A percentile compares a stretch with the other conserved stretches of the same genome.
Conservation (phyloP, 1,284 basidiomycete species). For the Rhizopogon hawkerae region DNA sequence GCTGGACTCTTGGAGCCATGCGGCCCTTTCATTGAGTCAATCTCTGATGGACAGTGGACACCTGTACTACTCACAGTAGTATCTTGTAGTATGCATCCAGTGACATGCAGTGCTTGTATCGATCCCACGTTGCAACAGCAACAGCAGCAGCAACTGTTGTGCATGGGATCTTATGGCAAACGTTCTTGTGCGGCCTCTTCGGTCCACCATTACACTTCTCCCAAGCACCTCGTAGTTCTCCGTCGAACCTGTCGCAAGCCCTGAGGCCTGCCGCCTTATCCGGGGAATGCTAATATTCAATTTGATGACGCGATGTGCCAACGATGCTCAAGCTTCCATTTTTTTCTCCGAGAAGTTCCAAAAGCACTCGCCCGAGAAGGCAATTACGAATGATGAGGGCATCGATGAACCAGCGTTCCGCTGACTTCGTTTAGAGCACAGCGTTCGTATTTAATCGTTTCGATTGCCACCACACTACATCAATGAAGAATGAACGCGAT, state of each 20-base stretch:
- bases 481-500: slow-evolving; percentile 15
- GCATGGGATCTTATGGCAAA: background rate
- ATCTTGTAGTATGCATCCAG: no score
- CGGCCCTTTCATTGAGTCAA: no score
- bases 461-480: slow-evolving; percentile 12
- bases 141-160: no score
- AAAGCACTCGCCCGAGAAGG: slow-evolving; percentile 8
- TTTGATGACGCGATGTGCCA: slow-evolving; percentile 12
- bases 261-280: slow-evolving; percentile 16
- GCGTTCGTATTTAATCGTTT: slow-evolving; percentile 14
- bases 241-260: slow-evolving; percentile 21
- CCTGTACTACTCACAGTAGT: no score
- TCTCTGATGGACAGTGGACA: no score
- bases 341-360: slow-evolving; percentile 19
- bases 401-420: slow-evolving; percentile 2
- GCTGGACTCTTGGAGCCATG: no score
- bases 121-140: no score
- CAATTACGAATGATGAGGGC: background rate
- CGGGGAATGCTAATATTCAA: slow-evolving; percentile 10
- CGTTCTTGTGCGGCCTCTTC: background rate
- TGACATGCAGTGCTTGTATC: no score
- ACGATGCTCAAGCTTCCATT: slow-evolving; percentile 21
- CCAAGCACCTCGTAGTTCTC: slow-evolving; percentile 10
- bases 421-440: slow-evolving; percentile 18
- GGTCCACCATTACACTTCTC: background rate